Base-by-base conservation (phyloP, 164 flowering plant genomes). In the Nymphaea colorata region DNA sequence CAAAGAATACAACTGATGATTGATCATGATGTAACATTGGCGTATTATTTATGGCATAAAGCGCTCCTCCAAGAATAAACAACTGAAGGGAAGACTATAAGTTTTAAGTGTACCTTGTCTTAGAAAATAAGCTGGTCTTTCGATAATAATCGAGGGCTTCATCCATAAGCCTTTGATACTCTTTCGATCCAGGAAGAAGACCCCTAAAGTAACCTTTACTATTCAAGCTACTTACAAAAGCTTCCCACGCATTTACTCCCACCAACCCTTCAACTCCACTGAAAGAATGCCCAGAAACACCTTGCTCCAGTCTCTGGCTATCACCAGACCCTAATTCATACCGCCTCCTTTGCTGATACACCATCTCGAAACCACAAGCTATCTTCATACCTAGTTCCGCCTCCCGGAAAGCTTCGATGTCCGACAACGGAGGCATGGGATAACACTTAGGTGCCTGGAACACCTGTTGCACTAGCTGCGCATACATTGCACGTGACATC, bases 301-400 rank as follows among this genome's bases (percentile, higher is more conserved):
- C 2, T 3, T 61, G 15, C 5, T 36, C 63, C 41, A 61, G 15
- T n/a, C 25, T 3, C 25, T n/a, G 3, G 41, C n/a, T 2, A 61
- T n/a, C 41, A 11, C 7, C 41, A n/a, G 25, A n/a, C 25, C 63
- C 96, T 61, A 64, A 74, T 15, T 88, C 90, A 43, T 81, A 82
- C 69, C 68, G 73, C 63, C 68, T 72, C 76, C 90, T 81, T 72
- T 69, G 76, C 75, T 87, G 96, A 81, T 94, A 94, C 81, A 87
- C 81, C 98, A 94, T 94, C 79, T 94, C 99, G 41, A 94, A 86
- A 73, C 99, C 99, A 72, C 98, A 91, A 0, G 94, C 83, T 12
- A 94, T 92, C 79, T 94, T 94, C 99, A 94, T 86, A 69, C 98
- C 98, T 76, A 94, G 51, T 60, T 88, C 99, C 6, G 95, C 96